These are phyloP conservation scores for Ustilago trichophora DNA, from an alignment of 1,284 basidiomycete genomes.

Conservation along the genomic window DNA sequence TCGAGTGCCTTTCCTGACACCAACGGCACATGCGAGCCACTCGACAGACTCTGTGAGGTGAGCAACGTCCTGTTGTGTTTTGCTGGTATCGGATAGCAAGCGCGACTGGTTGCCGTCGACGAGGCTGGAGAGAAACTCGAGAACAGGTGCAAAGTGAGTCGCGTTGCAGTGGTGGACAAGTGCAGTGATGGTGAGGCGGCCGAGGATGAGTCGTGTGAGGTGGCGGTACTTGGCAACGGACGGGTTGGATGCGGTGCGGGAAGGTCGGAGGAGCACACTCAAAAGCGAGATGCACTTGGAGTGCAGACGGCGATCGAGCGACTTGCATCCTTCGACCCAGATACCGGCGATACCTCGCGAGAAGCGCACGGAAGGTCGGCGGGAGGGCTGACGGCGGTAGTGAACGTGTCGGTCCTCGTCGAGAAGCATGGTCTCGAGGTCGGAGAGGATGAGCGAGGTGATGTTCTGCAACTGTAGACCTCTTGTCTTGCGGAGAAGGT, in stretches of 20 bases:
- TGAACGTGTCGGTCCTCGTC: conserved; percentile 33
- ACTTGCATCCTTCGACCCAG: conserved; percentile 62
- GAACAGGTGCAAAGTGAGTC: conserved; percentile 40
- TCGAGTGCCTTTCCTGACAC: conserved; percentile 61
- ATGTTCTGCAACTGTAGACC: conserved; percentile 47
- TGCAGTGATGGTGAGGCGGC: conserved; percentile 52
- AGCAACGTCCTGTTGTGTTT: conserved; percentile 7
- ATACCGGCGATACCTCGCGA: conserved; percentile 60
- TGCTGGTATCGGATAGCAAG: neutral
- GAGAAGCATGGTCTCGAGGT: conserved; percentile 44
- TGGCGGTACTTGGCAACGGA: conserved; percentile 27
- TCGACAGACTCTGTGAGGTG: conserved; percentile 40
- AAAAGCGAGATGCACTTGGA: conserved; percentile 42
- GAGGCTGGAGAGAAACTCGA: conserved; percentile 44
- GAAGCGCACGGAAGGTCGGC: conserved; percentile 38
- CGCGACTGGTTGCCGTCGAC: conserved; percentile 29
- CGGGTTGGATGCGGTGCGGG: conserved; percentile 5
- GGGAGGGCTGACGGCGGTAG: conserved; percentile 19
- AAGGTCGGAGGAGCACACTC: conserved; percentile 31
- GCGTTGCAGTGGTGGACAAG: conserved; percentile 59
- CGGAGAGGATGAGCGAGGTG: conserved; percentile 45
- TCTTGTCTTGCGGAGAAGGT: conserved; percentile 61
- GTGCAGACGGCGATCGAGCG: conserved; percentile 56
- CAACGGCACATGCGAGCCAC: conserved; percentile 55
- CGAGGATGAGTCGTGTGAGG: conserved; percentile 41